Base-by-base conservation (phyloP, 495 filamentous ascomycete species). In the Glonium stellatum region DNA sequence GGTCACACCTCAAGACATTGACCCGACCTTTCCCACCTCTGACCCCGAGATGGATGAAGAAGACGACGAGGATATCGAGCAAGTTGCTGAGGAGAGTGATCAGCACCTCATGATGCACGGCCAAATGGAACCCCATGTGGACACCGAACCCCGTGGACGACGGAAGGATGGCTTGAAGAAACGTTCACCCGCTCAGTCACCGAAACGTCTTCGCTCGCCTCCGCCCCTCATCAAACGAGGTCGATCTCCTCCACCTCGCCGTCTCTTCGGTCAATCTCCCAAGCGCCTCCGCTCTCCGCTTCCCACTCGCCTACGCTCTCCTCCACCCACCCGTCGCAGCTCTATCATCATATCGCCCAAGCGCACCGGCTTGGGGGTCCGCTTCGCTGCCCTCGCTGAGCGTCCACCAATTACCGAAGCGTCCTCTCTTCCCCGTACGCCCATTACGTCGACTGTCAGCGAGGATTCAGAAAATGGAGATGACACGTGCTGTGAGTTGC, bases 21-120 rank as follows among this genome's bases (percentile, higher is more conserved):
- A 98, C 68, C 93, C 93, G 10, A 95, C 89, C 70, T 97, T 97
- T 69, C 93, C 93, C 0, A 90, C 90, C 8, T 95, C 91, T 1
- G 93, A 97, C 62, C 87, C 85, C 0, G 92, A 96, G 62, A 66
- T 76, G 65, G 72, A 75, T 52, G 87, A 93, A 59, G 87, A 88
- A 35, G 80, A 91, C 18, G 64, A 68, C 23, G 58, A 69, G 36
- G 71, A 74, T 18, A 68, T n/a, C 1, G 58, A 71, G n/a, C 12
- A 56, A 27, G 21, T 39, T 15, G 53, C 57, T 12, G 76, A 80
- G 27, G 80, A 81, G 49, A 82, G 79, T 54, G 83, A 87, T 54
- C 77, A 82, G 19, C 67, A 82, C 59, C 47, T 79, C 27, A 85
- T 82, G 75, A 72, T 82, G 21, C 78, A 80, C 56, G 81, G 81